Conservation (phyloP, 805 yeast species). For the Wickerhamomyces hampshirensis region DNA sequence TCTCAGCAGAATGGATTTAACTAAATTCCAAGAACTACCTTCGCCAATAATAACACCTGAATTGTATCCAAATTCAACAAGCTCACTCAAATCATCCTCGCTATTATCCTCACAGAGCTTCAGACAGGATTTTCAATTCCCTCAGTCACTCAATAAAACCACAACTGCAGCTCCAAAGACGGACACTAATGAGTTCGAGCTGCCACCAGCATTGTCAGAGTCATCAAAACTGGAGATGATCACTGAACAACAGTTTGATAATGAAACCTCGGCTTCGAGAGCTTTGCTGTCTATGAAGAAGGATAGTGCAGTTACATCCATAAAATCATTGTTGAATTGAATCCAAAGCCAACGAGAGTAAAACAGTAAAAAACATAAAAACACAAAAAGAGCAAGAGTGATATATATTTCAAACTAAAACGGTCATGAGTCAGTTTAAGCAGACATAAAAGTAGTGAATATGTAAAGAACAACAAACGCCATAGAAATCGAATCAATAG, state of each 20-base stretch:
- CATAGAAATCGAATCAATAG: no score
- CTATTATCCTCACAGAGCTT: no score
- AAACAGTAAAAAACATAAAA: constrained; percentile 16
- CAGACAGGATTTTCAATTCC: constrained; percentile 20
- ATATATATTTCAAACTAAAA: background rate
- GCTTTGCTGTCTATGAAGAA: constrained; percentile 20
- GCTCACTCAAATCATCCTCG: constrained; percentile 1
- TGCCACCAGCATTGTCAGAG: constrained; percentile 6
- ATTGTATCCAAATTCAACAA: constrained; percentile 14
- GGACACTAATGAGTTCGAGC: constrained; percentile 2
- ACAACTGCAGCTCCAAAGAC: constrained; percentile 1
- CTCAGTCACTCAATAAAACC: constrained; percentile 3
- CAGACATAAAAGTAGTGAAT: background rate
- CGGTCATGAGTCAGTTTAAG: background rate
- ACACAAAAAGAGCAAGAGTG: constrained; percentile 18
- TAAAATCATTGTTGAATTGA: constrained; percentile 21
- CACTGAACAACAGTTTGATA: constrained; percentile 2
- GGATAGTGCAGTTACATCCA: constrained; percentile 18
- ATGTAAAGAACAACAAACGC: background rate
- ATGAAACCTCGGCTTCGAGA: constrained; percentile 14
- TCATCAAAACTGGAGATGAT: constrained; percentile 6
- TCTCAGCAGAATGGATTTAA: no score
- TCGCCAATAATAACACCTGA: constrained; percentile 26
- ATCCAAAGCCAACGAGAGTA: constrained; percentile 19
- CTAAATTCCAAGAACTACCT: constrained; percentile 16